These are phyloP conservation scores for Alternaria atra DNA, from an alignment of 2,329 filamentous ascomycete species.

Conservation along the genomic window DNA sequence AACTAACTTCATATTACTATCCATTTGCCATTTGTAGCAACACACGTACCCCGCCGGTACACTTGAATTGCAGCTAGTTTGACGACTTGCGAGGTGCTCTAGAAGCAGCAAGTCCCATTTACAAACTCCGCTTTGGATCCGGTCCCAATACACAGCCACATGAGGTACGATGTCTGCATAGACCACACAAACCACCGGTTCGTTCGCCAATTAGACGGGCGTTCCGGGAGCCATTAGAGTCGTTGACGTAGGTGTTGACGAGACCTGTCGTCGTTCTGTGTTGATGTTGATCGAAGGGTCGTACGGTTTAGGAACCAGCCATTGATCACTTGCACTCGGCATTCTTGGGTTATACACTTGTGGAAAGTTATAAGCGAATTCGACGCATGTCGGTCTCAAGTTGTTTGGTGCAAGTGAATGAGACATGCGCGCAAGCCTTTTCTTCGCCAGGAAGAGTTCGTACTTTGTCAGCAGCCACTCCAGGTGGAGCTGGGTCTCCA, in stretches of 20 bases:
- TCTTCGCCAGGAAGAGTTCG: not conserved
- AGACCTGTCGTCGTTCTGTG: not conserved
- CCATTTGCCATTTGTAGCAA: not conserved
- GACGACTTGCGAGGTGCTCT: not conserved
- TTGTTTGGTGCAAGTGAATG: not conserved
- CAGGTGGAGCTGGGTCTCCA: not conserved
- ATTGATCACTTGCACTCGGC: not conserved
- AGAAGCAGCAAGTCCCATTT: too few relatives aligned
- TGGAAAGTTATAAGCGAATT: not conserved
- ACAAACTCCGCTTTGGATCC: too few relatives aligned
- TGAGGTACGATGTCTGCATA: not conserved
- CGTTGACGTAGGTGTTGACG: not conserved
- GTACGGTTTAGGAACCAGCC: not conserved
- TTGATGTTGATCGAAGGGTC: not conserved
- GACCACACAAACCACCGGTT: not conserved
- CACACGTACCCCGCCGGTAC: not conserved
- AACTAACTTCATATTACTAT: not conserved
- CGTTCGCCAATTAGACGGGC: not conserved
- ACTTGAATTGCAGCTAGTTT: not conserved
- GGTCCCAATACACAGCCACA: too few relatives aligned
- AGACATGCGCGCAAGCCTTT: not conserved
- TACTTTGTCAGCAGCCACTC: not conserved
- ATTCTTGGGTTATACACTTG: not conserved
- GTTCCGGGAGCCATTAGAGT: not conserved
- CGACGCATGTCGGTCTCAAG: not conserved